Conservation (phyloP, 306 rosid species). For the Prinsepia uniflora region DNA sequence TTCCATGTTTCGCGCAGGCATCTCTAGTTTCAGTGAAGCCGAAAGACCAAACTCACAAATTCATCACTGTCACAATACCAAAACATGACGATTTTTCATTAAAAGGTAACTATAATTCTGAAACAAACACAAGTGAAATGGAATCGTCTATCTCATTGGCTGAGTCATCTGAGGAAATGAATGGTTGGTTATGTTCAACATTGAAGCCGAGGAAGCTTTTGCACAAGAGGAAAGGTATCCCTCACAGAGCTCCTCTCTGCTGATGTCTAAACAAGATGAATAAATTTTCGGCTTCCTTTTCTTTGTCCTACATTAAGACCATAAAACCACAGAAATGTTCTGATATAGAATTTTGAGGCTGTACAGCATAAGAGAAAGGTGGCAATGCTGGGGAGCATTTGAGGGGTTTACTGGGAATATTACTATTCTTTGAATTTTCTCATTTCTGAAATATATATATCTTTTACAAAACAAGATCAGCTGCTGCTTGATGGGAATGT, state of each 20-base stretch:
- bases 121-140: constrained; percentile 48
- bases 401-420: constrained; percentile 12
- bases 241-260: constrained; percentile 59
- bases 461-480: neutral
- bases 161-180: constrained; percentile 67
- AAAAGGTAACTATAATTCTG: constrained; percentile 43
- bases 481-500: constrained; percentile 8
- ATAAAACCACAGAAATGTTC: constrained; percentile 22
- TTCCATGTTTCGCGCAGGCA: constrained; percentile 4
- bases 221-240: constrained; percentile 74
- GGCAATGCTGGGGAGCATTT: neutral
- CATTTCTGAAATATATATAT: constrained; percentile 8
- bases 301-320: constrained; percentile 22
- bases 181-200: constrained; percentile 31
- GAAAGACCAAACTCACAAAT: constrained; percentile 26
- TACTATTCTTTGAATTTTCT: constrained; percentile 6
- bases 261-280: constrained; percentile 24
- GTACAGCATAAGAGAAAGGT: constrained; percentile 46
- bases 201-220: constrained; percentile 64
- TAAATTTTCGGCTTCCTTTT: constrained; percentile 19
- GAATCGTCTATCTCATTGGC: constrained; percentile 65
- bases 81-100: constrained; percentile 39
- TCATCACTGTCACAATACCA: constrained; percentile 27
- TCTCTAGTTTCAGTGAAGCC: constrained; percentile 39
- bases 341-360: constrained; percentile 41